Percentiles rank a stretch among this genome's conserved stretches.
These are phyloP conservation scores for Fusarium oligoseptatum DNA, from an alignment of 2,329 filamentous ascomycete species.

Conservation along the genomic window DNA sequence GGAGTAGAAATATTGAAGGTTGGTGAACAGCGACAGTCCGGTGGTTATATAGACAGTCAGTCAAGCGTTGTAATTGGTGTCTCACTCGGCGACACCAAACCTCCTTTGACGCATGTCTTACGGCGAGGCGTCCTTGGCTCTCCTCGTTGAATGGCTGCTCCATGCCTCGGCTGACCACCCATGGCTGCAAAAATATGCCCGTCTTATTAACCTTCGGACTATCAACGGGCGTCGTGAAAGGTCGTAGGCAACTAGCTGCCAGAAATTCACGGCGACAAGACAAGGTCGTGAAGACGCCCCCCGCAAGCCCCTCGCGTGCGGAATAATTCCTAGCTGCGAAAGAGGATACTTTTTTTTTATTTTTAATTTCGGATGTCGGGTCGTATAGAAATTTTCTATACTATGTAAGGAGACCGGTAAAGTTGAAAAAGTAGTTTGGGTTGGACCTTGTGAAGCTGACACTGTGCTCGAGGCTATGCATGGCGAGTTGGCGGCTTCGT, in stretches of 20 bases:
- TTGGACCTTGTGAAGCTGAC: not conserved
- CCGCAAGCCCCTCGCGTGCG: not conserved
- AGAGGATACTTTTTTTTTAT: not conserved
- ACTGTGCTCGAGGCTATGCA: not conserved
- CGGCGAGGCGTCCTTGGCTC: conserved; percentile 1
- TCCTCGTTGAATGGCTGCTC: not conserved
- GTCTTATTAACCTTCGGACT: not conserved
- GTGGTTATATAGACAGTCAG: not conserved
- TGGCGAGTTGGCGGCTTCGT: not conserved
- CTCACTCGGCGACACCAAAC: not conserved
- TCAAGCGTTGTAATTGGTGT: not conserved
- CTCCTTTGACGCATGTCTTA: not conserved
- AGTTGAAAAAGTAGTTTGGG: not conserved
- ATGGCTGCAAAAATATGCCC: not conserved
- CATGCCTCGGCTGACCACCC: not conserved
- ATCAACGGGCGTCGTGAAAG: not conserved
- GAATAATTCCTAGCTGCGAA: not conserved
- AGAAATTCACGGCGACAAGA: not conserved
- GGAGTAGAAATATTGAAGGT: not conserved
- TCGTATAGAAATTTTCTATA: not conserved
- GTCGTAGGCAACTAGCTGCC: not conserved
- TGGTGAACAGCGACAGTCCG: too few relatives aligned
- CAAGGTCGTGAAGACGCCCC: not conserved
- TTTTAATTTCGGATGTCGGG: not conserved
- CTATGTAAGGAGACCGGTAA: not conserved